phyloP scores from a whole-genome alignment of 257 asterid genomes.

The Jacaranda mimosifolia region DNA sequence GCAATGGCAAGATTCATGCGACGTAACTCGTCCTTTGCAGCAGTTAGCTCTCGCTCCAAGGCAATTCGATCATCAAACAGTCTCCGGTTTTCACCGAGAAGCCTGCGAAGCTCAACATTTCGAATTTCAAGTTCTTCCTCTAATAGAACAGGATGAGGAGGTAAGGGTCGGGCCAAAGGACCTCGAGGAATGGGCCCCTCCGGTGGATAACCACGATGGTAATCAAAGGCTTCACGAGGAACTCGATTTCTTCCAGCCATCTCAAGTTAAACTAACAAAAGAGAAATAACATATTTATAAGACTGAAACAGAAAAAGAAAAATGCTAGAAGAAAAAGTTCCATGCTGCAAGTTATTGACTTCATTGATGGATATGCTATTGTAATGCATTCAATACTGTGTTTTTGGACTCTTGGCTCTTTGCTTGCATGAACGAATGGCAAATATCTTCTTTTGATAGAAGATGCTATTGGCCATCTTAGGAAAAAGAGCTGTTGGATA shows the following conservation, averaged over 20 bases:
- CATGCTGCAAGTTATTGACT: slow-evolving; percentile 20
- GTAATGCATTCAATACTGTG: slow-evolving; percentile 13
- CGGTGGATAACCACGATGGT: slow-evolving; percentile 68
- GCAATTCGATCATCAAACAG: slow-evolving; percentile 78
- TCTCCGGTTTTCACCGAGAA: slow-evolving; percentile 81
- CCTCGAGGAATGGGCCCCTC: slow-evolving; percentile 68
- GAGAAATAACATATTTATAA: slow-evolving; percentile 20
- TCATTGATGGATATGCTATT: not conserved
- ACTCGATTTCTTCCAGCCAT: slow-evolving; percentile 91
- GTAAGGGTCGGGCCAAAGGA: slow-evolving; percentile 73
- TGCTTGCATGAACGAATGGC: not conserved
- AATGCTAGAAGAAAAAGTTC: not conserved
- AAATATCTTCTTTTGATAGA: slow-evolving; percentile 2
- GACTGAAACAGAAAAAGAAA: not conserved
- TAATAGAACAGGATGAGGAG: slow-evolving; percentile 83
- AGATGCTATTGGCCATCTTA: not conserved
- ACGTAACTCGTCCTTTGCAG: slow-evolving; percentile 82
- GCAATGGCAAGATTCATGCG: slow-evolving; percentile 72
- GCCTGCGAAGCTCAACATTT: slow-evolving; percentile 81
- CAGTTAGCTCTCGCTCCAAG: slow-evolving; percentile 75
- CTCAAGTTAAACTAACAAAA: slow-evolving; percentile 44
- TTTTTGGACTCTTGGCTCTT: not conserved
- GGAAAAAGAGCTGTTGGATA: not conserved
- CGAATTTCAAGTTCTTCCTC: slow-evolving; percentile 96
- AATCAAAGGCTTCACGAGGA: slow-evolving; percentile 75